Conservation (phyloP, 805 yeast species). For the Wickerhamomyces rabaulensis region DNA sequence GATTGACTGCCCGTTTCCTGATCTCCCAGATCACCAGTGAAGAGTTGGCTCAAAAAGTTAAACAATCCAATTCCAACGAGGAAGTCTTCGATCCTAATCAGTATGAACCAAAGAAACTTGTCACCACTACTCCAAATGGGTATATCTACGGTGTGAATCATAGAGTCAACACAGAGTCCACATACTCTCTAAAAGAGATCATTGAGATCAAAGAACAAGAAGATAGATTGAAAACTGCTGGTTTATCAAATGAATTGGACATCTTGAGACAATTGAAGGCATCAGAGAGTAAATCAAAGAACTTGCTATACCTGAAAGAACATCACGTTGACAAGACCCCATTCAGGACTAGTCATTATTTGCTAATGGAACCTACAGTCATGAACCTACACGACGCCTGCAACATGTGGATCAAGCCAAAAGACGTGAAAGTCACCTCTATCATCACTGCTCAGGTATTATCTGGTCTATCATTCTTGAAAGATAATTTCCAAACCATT, state of each 20-base stretch:
- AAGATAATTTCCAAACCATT: neutral
- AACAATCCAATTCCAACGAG: neutral
- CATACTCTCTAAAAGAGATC: neutral
- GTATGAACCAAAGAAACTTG: neutral
- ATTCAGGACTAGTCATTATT: slow-evolving; percentile 1
- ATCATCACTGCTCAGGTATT: slow-evolving; percentile 1
- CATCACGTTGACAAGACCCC: neutral
- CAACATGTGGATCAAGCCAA: neutral
- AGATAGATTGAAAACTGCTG: neutral
- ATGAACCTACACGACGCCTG: neutral
- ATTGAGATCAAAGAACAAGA: neutral
- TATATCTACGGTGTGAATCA: neutral
- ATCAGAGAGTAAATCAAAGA: neutral
- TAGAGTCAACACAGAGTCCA: neutral
- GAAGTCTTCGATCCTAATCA: neutral
- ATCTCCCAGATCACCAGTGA: neutral
- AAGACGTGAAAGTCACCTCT: neutral
- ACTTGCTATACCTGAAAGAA: neutral
- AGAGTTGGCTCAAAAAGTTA: neutral
- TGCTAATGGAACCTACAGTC: neutral
- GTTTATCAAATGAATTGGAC: neutral
- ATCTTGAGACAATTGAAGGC: neutral
- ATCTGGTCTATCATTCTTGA: slow-evolving; percentile 5
- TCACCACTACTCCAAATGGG: neutral
- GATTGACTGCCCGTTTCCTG: neutral